Conservation (phyloP, 148 eudicot species). For the Agrostemma githago region DNA sequence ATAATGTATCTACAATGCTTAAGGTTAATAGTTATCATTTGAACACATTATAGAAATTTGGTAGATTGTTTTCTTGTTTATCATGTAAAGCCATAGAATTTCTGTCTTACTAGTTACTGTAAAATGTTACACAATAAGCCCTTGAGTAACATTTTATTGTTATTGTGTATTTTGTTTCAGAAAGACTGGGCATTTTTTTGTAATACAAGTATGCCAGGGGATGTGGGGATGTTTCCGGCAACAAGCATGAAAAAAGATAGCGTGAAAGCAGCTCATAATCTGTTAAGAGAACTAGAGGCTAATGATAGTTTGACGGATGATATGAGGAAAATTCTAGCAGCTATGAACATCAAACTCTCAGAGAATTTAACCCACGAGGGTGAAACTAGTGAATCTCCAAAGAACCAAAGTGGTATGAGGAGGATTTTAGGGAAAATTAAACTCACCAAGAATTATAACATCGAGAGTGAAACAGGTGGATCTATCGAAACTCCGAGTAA, state of each 20-base stretch:
- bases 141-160: not conserved
- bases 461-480: conserved; percentile 28
- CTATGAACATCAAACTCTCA: conserved; percentile 47
- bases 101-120: not conserved
- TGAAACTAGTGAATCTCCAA: conserved; percentile 21
- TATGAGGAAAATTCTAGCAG: conserved; percentile 46
- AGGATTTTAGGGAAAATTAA: conserved; percentile 56
- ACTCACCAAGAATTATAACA: conserved; percentile 33
- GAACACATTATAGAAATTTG: not conserved
- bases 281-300: not conserved
- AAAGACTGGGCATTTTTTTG: not conserved
- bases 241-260: not conserved
- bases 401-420: conserved; percentile 27
- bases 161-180: not conserved
- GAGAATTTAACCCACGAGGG: conserved; percentile 27
- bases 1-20: not conserved
- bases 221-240: not conserved
- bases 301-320: not conserved
- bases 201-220: not conserved
- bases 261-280: not conserved
- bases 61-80: not conserved
- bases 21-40: not conserved
- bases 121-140: no score
- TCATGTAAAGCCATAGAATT: not conserved
- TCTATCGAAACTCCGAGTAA: conserved; percentile 8